Conservation (phyloP, 2,329 filamentous ascomycete genomes). For the Colletotrichum costaricense region DNA sequence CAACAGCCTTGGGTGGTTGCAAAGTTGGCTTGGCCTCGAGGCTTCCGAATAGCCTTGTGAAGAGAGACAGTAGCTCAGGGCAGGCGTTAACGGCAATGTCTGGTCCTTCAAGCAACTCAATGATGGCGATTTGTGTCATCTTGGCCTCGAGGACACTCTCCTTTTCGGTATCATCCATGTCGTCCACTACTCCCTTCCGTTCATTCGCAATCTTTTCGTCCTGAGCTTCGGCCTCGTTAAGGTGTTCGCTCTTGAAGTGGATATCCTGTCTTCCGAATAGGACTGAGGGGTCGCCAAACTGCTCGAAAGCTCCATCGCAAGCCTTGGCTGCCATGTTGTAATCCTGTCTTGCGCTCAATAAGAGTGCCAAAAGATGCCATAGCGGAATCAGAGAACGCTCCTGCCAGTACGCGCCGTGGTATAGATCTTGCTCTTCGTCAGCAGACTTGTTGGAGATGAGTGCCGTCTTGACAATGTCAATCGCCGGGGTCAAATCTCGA, state of each 20-base stretch:
- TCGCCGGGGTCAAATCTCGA: constrained; percentile 81
- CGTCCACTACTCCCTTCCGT: constrained; percentile 71
- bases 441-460: constrained; percentile 69
- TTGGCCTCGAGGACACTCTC: constrained; percentile 92
- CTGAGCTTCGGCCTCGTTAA: constrained; percentile 64
- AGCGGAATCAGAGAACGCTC: constrained; percentile 79
- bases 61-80: constrained; percentile 85
- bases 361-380: constrained; percentile 90
- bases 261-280: constrained; percentile 74
- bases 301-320: constrained; percentile 91
- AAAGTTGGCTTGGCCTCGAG: constrained; percentile 58
- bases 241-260: constrained; percentile 72
- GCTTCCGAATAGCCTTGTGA: constrained; percentile 80
- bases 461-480: constrained; percentile 83
- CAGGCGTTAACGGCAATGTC: constrained; percentile 89
- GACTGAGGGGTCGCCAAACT: constrained; percentile 79
- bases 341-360: constrained; percentile 88
- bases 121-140: constrained; percentile 89
- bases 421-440: constrained; percentile 55
- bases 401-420: constrained; percentile 65
- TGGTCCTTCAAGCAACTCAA: constrained; percentile 86
- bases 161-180: constrained; percentile 87
- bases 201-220: constrained; percentile 41
- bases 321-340: constrained; percentile 83
- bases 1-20: constrained; percentile 54